These are phyloP conservation scores for Laburnicola sp. DNA, from an alignment of 2,329 filamentous ascomycete species.

Conservation along the genomic window DNA sequence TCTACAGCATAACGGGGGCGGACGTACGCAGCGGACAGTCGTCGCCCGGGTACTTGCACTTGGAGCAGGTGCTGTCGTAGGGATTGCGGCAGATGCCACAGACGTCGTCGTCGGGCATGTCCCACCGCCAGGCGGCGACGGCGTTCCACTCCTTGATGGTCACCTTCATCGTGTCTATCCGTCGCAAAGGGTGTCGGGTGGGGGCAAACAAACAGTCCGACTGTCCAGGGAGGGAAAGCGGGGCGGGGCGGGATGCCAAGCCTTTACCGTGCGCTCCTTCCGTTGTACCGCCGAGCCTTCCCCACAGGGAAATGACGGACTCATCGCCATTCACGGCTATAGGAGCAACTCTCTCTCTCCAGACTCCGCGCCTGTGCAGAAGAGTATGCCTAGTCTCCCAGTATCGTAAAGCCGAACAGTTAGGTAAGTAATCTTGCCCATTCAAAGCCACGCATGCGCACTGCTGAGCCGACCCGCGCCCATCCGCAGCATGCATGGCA, in stretches of 20 bases:
- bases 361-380: neutral
- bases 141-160: constrained; percentile 91
- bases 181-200: constrained; percentile 9
- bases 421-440: neutral
- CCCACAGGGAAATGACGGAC: too few species aligned
- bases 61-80: constrained; percentile 96
- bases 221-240: constrained; percentile 19
- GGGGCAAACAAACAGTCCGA: constrained; percentile 29
- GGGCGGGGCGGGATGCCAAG: neutral
- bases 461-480: neutral
- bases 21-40: constrained; percentile 85
- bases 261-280: neutral
- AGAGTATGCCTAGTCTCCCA: neutral
- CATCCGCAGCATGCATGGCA: neutral
- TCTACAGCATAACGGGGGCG: neutral
- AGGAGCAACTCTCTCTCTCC: neutral
- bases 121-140: constrained; percentile 96
- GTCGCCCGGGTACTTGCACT: constrained; percentile 96
- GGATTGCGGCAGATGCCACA: constrained; percentile 98
- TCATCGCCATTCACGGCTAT: too few species aligned
- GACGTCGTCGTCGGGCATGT: constrained; percentile 95
- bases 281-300: too few species aligned
- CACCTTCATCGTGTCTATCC: constrained; percentile 74
- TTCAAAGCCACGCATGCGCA: neutral
- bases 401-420: neutral